Evolutionary conservation across 495 filamentous ascomycete genomes (phyloP).

Genomic region (Elaphomyces granulatus): DNA sequence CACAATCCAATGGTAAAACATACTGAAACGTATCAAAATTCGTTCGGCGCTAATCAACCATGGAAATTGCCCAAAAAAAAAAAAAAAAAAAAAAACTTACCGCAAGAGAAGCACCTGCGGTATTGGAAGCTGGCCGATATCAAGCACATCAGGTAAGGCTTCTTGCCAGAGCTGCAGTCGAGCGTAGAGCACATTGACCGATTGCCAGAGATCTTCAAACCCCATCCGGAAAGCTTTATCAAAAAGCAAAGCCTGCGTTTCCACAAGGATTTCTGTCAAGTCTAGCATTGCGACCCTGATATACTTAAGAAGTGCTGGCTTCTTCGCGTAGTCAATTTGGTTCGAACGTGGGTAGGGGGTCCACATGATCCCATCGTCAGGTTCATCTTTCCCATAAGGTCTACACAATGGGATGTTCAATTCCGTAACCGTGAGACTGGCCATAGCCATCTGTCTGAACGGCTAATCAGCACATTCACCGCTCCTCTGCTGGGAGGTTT

Average conservation of each 20-base stretch:
- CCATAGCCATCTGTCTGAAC: not conserved
- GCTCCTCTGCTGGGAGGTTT: too few species aligned
- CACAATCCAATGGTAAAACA: slow-evolving; percentile 19
- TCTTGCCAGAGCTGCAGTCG: slow-evolving; percentile 18
- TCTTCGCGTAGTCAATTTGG: slow-evolving; percentile 7
- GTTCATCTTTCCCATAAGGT: not conserved
- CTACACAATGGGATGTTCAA: not conserved
- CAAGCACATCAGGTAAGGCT: slow-evolving; percentile 15
- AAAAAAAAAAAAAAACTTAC: slow-evolving; percentile 23
- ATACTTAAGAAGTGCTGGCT: slow-evolving; percentile 21
- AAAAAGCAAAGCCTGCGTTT: slow-evolving; percentile 18
- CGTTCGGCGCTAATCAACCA: not conserved
- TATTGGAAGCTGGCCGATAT: slow-evolving; percentile 13
- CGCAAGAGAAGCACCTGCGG: slow-evolving; percentile 24
- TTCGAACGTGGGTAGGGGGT: slow-evolving; percentile 25
- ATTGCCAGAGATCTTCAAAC: slow-evolving; percentile 11
- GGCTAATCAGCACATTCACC: too few species aligned
- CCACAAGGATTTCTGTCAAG: slow-evolving; percentile 15
- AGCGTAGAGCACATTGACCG: slow-evolving; percentile 11
- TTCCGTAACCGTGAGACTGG: not conserved
- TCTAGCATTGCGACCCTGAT: slow-evolving; percentile 14
- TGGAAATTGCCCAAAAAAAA: not conserved
- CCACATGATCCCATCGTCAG: slow-evolving; percentile 19
- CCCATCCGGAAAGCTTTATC: slow-evolving; percentile 7
- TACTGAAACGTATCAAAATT: slow-evolving; percentile 3